Base-by-base conservation (phyloP, 2,329 filamentous ascomycete species). In the Hymenoscyphus salicellus region DNA sequence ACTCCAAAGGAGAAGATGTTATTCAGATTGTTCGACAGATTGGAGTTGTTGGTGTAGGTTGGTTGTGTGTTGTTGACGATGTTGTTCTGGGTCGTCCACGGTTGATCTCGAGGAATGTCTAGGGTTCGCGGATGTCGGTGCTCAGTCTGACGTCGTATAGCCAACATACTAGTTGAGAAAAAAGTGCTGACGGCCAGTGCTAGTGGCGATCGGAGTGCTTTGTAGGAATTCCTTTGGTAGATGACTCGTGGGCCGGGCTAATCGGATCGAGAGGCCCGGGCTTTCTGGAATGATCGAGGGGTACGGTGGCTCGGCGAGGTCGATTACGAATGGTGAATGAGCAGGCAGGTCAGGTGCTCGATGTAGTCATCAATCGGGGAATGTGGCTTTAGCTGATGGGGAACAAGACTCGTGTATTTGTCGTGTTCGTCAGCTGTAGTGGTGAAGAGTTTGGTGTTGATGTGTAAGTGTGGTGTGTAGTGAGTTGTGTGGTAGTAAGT, bases 211-310 rank as follows among this genome's bases (percentile, higher is more conserved):
- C 30, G 26, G 20, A n/a, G 20, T 30, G 46, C 60, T 55, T 55
- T 61, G 28, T 61, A 38, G 38, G 33, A n/a, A 28, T 28, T 28
- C n/a, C 26, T 41, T 20, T 46, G 5, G 26, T 61, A 16, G 59
- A 61, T 61, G 60, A 55, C 60, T 61, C 28, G 58, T 28, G 14
- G 36, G 36, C 16, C 30, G 60, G 60, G 28, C 60, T 55, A 30
- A 41, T 55, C 60, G 60, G 58, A 49, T 32, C 43, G 38, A 55
- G 38, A 49, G 30, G 43, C 20, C 46, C 36, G 46, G 28, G 43
- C 26, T n/a, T 56, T 55, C 60, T 61, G 60, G 49, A 61, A 61
- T 55, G 60, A 61, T 61, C 60, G 60, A 61, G 60, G 33, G 14
- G 5, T 16, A 2, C 16, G 11, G 59, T 61, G 30, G 59, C 59